phyloP scores from a whole-genome alignment of 1,139 yeast genomes.

The Saccharomyces hybrid region DNA sequence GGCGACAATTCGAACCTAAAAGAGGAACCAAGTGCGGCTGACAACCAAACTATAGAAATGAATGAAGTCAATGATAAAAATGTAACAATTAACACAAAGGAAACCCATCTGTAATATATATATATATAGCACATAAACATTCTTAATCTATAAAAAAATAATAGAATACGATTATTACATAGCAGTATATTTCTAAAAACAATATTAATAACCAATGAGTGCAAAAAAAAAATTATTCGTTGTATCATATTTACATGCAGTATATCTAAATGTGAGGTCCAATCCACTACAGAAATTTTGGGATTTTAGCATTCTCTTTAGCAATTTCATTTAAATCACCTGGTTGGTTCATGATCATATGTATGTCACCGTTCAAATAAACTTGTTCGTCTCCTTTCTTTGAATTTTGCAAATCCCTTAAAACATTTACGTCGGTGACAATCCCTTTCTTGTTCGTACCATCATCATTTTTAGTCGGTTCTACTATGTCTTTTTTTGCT shows the following conservation, averaged over 20 bases:
- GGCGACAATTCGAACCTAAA: not conserved
- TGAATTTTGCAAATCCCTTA: constrained; percentile 16
- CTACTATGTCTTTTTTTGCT: constrained; percentile 7
- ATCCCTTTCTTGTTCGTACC: not conserved
- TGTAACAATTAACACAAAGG: not conserved
- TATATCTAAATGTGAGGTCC: not conserved
- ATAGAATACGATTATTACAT: no score
- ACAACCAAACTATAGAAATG: not conserved
- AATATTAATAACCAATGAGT: not conserved
- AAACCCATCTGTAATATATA: not conserved
- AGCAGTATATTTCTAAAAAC: not conserved
- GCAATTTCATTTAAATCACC: not conserved
- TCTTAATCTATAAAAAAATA: not conserved
- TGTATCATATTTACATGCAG: not conserved
- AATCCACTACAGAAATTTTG: not conserved
- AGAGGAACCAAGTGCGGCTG: not conserved
- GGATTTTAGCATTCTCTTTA: constrained; percentile 23
- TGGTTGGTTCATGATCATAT: not conserved
- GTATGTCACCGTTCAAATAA: not conserved
- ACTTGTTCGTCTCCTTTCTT: constrained; percentile 19
- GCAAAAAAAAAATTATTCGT: not conserved
- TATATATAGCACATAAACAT: not conserved
- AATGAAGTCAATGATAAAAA: not conserved
- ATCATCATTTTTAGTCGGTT: not conserved
- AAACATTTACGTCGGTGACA: constrained; percentile 9